Percentiles rank a stretch among this genome's conserved stretches.
Conservation (phyloP, 768 basidiomycete species). For the Macrolepiota fuliginosa region DNA sequence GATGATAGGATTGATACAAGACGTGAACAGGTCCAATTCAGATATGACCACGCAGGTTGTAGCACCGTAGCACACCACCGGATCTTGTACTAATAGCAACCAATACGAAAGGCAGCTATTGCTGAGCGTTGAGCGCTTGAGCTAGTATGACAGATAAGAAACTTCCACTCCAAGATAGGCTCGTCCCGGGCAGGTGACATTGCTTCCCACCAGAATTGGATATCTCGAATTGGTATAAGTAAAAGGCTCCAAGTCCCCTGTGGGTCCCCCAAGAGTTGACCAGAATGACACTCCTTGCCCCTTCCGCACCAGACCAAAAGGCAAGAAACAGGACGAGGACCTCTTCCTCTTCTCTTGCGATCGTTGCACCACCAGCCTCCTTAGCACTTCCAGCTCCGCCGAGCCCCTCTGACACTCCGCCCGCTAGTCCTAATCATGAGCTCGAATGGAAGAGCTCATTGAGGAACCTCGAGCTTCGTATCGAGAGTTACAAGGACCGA, state of each 20-base stretch:
- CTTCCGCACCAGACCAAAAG: background rate
- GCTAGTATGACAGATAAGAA: background rate
- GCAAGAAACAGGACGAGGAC: background rate
- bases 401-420: background rate
- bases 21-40: background rate
- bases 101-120: background rate
- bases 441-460: slow-evolving; percentile 6
- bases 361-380: background rate
- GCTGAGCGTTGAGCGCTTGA: background rate
- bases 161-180: background rate
- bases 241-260: background rate
- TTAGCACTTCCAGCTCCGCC: background rate
- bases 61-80: background rate
- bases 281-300: background rate
- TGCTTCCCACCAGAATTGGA: too few species aligned
- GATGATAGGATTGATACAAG: background rate
- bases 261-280: background rate
- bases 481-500: background rate
- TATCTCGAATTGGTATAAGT: background rate
- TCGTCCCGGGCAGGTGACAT: background rate
- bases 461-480: background rate
- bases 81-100: background rate
- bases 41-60: background rate
- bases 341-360: background rate
- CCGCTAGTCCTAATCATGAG: background rate